phyloP scores from a whole-genome alignment of 2,329 filamentous ascomycete genomes.

The Aspergillus ustus region DNA sequence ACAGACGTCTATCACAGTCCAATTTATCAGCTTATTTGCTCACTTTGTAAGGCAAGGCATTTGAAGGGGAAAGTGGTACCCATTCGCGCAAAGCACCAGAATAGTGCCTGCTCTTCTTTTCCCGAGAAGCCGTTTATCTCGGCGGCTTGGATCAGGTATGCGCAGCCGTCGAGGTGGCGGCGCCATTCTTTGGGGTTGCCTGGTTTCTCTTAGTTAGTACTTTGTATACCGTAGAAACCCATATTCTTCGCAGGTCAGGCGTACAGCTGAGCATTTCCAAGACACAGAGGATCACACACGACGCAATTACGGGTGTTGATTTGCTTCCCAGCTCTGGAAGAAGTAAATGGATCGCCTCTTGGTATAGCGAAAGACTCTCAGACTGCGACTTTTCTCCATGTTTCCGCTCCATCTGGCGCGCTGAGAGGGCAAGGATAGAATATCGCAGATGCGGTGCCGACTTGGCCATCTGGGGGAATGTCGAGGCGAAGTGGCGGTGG shows the following conservation, averaged over 20 bases:
- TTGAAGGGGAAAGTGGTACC: conserved; percentile 31
- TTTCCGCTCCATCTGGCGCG: conserved; percentile 56
- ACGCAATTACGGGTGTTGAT: conserved; percentile 55
- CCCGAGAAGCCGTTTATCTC: conserved; percentile 58
- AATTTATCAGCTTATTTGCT: conserved; percentile 4
- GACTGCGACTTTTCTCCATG: conserved; percentile 45
- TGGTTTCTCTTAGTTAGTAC: conserved; percentile 8
- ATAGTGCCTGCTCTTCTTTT: conserved; percentile 56
- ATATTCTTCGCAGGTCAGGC: not conserved
- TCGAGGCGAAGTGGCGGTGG: conserved; percentile 53
- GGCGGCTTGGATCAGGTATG: conserved; percentile 55
- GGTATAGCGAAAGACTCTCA: conserved; percentile 55
- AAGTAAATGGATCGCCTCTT: conserved; percentile 57
- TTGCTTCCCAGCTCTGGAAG: conserved; percentile 53
- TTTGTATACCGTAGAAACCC: not conserved
- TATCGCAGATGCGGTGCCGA: conserved; percentile 52
- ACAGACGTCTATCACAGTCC: conserved; percentile 47
- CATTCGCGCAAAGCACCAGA: conserved; percentile 62
- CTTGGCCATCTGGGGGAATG: conserved; percentile 54
- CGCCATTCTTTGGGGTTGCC: conserved; percentile 54
- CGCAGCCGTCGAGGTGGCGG: conserved; percentile 58
- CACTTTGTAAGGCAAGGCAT: not conserved
- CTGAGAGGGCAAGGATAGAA: conserved; percentile 57
- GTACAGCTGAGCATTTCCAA: conserved; percentile 58
- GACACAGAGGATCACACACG: conserved; percentile 59